phyloP scores from a whole-genome alignment of 495 filamentous ascomycete species.

The Aspergillus heteromorphus region DNA sequence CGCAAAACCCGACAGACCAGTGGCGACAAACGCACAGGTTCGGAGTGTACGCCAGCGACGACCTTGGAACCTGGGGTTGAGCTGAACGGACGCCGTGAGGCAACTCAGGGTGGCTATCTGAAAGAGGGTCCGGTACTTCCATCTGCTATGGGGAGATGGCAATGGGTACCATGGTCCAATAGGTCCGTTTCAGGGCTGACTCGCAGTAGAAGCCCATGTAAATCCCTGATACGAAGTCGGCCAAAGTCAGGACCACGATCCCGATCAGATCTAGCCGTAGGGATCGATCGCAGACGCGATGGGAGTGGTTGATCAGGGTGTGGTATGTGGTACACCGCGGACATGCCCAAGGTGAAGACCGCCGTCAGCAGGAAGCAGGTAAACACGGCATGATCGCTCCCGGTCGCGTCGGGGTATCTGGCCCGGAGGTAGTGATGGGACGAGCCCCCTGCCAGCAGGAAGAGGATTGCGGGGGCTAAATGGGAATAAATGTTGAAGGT shows the following conservation, averaged over 20 bases:
- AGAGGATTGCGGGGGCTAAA: conserved; percentile 18
- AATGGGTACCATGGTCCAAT: conserved; percentile 23
- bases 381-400: conserved; percentile 20
- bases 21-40: conserved; percentile 41
- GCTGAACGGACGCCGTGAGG: conserved; percentile 28
- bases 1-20: conserved; percentile 42
- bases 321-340: conserved; percentile 25
- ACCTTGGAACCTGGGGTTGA: conserved; percentile 40
- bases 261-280: conserved; percentile 24
- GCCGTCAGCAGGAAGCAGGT: conserved; percentile 25
- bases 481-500: conserved; percentile 34
- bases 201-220: conserved; percentile 27
- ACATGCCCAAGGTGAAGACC: conserved; percentile 18
- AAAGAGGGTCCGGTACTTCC: neutral
- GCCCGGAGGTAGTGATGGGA: conserved; percentile 19
- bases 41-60: conserved; percentile 37
- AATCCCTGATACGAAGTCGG: conserved; percentile 25
- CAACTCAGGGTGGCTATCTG: conserved; percentile 25
- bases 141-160: neutral
- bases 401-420: conserved; percentile 18
- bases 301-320: conserved; percentile 27
- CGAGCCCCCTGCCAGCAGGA: conserved; percentile 15
- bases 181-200: conserved; percentile 10
- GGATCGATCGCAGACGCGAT: conserved; percentile 17
- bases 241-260: conserved; percentile 17